Evolutionary conservation across 306 rosid genomes (phyloP), one percentile per base, ranked within the genome.

Genomic region (Cucurbita maxima): DNA sequence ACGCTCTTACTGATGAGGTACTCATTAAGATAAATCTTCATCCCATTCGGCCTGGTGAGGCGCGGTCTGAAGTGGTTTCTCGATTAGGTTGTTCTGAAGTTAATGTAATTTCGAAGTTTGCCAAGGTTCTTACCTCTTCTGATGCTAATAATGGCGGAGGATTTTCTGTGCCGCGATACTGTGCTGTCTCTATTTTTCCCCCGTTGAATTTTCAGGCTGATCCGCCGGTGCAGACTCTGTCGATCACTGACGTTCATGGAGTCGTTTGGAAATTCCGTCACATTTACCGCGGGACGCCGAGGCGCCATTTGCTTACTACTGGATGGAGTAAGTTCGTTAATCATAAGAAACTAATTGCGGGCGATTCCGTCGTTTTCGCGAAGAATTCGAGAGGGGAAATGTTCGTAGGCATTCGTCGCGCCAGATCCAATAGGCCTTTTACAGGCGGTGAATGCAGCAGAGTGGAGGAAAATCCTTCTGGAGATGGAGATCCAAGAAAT

Each of bases 121-220:
- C 86, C 0, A 92, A 92, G 88, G 60, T 85, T 82, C 83, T 89
- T 10, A 89, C 96, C 6, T 81, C 88, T 1, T 91, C 97, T 0
- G 97, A 92, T 36, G 93, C 97, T 7, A 87, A 92, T 73, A 91
- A 91, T 67, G 96, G 97, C 7, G 97, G 96, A 2, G 94, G 96
- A 4, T 92, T 92, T 60, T 87, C 91, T 0, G 94, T 92, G 5
- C 97, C 97, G 34, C 84, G 89, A 74, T 86, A 19, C 77, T 92
- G 96, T 34, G 97, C 96, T 0, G 91, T 87, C 10, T 76, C 87
- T 4, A 80, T 92, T 20, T 89, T 89, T 36, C 97, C 97, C 50
- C 79, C 84, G 45, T 83, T 92, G 4, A 76, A 92, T 76, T 85
- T 53, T 50, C 19, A 58, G 52, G 88, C 59, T 0, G 90, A 87